A percentile compares a stretch with the other conserved stretches of the same genome.
Evolutionary conservation across 2,329 filamentous ascomycete genomes (phyloP).

Genomic region (Alternaria incomplexa): DNA sequence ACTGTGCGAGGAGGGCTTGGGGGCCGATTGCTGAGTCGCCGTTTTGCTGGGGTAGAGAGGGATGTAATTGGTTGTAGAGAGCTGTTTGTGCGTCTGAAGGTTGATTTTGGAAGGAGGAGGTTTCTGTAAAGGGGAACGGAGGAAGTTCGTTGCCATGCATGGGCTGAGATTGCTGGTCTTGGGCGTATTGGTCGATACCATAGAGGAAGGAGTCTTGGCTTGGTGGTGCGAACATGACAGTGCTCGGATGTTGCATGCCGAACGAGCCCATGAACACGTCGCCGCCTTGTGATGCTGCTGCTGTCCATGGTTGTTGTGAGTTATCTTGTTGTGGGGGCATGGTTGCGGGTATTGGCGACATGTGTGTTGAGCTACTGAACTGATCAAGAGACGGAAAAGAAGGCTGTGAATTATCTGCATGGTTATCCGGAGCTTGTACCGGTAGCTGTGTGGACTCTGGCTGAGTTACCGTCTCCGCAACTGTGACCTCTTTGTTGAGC

Average conservation of each 20-base stretch:
- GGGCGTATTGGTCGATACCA: conserved; percentile 47
- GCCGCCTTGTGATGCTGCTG: conserved; percentile 31
- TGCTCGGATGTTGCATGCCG: conserved; percentile 33
- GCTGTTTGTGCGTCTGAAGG: conserved; percentile 28
- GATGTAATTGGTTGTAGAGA: conserved; percentile 29
- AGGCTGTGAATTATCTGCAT: background rate
- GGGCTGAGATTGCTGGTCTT: conserved; percentile 22
- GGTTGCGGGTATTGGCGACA: conserved; percentile 20
- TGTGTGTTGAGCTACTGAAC: conserved; percentile 15
- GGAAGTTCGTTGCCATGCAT: conserved; percentile 23
- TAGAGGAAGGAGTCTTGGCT: conserved; percentile 44
- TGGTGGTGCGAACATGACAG: conserved; percentile 43
- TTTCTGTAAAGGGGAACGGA: conserved; percentile 34
- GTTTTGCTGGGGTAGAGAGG: conserved; percentile 20
- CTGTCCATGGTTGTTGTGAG: conserved; percentile 26
- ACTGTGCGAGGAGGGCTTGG: conserved; percentile 29
- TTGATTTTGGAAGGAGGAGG: conserved; percentile 20
- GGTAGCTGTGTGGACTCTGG: conserved; percentile 8
- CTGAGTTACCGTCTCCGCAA: conserved; percentile 11
- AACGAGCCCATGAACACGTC: conserved; percentile 35
- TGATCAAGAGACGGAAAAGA: conserved; percentile 7
- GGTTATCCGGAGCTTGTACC: background rate
- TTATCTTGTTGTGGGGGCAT: conserved; percentile 21
- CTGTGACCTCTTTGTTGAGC: conserved; percentile 37
- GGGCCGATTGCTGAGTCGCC: conserved; percentile 18